These are phyloP conservation scores for Tillandsia leiboldiana DNA, from an alignment of 176 grass and related monocot genomes.

Conservation along the genomic window DNA sequence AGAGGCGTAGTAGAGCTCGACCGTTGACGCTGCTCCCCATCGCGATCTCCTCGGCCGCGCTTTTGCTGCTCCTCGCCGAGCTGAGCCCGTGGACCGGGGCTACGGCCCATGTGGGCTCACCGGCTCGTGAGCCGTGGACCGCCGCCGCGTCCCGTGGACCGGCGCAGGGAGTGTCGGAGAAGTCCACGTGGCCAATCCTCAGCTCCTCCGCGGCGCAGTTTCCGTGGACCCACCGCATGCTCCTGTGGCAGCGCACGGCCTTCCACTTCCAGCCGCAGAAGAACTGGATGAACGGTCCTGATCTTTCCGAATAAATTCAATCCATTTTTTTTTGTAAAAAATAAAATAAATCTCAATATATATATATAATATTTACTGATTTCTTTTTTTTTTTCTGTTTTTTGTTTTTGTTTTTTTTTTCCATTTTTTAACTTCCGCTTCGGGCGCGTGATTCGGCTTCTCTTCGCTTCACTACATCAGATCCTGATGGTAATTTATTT, in stretches of 20 bases:
- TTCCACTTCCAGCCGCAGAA: slow-evolving; percentile 77
- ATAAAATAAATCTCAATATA: slow-evolving; percentile 6
- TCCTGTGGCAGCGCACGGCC: slow-evolving; percentile 74
- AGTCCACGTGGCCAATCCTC: slow-evolving; percentile 28
- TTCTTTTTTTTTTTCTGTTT: slow-evolving; percentile 3
- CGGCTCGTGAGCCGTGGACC: neutral
- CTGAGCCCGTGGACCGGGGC: neutral
- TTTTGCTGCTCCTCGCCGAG: slow-evolving; percentile 20
- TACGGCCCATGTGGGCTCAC: neutral
- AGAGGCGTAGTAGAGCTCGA: neutral
- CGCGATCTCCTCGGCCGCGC: slow-evolving; percentile 10
- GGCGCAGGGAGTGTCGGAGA: slow-evolving; percentile 67
- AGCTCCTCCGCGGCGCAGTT: slow-evolving; percentile 23
- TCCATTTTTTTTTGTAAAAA: slow-evolving; percentile 5
- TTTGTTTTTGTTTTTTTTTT: neutral
- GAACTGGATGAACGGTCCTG: slow-evolving; percentile 90
- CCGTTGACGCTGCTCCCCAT: slow-evolving; percentile 22
- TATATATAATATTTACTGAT: slow-evolving; percentile 8
- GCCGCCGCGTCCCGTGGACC: slow-evolving; percentile 27
- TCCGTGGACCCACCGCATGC: slow-evolving; percentile 71
- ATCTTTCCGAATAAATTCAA: slow-evolving; percentile 8
- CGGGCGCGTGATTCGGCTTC: neutral
- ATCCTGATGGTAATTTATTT: slow-evolving; percentile 50
- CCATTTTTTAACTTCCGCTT: neutral
- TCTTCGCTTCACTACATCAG: slow-evolving; percentile 31